phyloP scores from a whole-genome alignment of 2,329 filamentous ascomycete genomes.

The Fusarium piperis region DNA sequence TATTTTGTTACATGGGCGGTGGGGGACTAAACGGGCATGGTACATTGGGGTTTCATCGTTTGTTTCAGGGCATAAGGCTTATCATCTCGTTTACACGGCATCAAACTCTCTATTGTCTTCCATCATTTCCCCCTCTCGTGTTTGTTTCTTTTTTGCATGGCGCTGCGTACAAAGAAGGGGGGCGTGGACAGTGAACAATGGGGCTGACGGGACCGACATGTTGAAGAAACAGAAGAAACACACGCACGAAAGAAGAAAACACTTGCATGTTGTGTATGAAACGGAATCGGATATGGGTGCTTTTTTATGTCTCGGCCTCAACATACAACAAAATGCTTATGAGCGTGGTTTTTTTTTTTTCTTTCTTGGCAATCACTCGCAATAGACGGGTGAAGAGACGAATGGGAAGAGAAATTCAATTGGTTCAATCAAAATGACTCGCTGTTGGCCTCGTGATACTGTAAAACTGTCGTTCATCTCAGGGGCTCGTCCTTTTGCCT shows the following conservation, averaged over 20 bases:
- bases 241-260: slow-evolving; percentile 25
- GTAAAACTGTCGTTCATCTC: not conserved
- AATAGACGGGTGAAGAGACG: not conserved
- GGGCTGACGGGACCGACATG: not conserved
- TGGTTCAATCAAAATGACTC: not conserved
- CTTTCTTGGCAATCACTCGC: not conserved
- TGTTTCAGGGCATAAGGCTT: slow-evolving; percentile 4
- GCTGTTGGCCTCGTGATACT: not conserved
- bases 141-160: slow-evolving; percentile 34
- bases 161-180: slow-evolving; percentile 35
- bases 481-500: not conserved
- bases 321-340: not conserved
- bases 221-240: not conserved
- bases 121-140: slow-evolving; percentile 1
- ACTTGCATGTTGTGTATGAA: slow-evolving; percentile 21
- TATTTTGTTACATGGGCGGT: not conserved
- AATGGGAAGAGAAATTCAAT: not conserved
- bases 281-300: slow-evolving; percentile 7
- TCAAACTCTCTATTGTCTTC: not conserved
- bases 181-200: slow-evolving; percentile 21
- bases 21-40: slow-evolving; percentile 17
- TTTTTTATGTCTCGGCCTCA: not conserved
- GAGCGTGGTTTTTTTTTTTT: not conserved
- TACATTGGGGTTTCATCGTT: slow-evolving; percentile 18
- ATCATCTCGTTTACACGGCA: not conserved